Evolutionary conservation across 2,329 filamentous ascomycete genomes (phyloP).

Genomic region (Diaporthe nobilis): DNA sequence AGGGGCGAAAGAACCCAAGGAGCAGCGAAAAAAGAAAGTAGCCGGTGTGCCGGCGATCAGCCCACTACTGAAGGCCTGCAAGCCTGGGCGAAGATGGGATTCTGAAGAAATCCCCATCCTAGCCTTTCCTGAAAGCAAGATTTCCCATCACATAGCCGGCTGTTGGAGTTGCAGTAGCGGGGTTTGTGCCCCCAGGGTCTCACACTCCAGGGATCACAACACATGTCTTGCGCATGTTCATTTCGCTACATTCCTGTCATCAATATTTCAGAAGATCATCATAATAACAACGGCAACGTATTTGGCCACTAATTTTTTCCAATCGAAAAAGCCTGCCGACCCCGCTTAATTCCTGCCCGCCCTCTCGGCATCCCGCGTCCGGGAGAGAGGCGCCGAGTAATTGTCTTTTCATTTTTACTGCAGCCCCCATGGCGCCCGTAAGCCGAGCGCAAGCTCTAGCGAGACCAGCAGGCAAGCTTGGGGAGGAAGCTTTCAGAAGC

Average conservation of each 20-base stretch:
- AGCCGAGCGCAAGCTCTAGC: conserved; percentile 21
- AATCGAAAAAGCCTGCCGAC: conserved; percentile 2
- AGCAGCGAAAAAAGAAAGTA: background rate
- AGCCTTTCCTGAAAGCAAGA: conserved; percentile 17
- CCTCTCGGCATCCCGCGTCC: background rate
- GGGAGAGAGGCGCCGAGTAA: background rate
- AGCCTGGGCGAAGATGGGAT: conserved; percentile 30
- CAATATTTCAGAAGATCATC: conserved; percentile 5
- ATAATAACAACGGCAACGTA: background rate
- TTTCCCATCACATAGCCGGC: conserved; percentile 1
- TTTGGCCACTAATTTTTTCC: background rate
- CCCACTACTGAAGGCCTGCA: background rate
- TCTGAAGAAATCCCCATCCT: conserved; percentile 35
- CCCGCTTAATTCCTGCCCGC: background rate
- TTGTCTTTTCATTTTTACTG: conserved; percentile 1
- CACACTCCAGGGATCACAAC: background rate
- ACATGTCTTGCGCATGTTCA: conserved; percentile 21
- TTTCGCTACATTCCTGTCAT: conserved; percentile 29
- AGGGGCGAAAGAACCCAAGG: background rate
- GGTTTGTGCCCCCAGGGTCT: conserved; percentile 3
- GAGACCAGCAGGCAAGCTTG: background rate
- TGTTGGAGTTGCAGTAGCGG: conserved; percentile 25
- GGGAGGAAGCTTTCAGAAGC: conserved; percentile 14
- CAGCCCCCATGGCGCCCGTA: conserved; percentile 4
- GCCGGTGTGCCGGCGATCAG: background rate